phyloP scores from a whole-genome alignment of 169 alveolate genomes.

The Babesia bovis region DNA sequence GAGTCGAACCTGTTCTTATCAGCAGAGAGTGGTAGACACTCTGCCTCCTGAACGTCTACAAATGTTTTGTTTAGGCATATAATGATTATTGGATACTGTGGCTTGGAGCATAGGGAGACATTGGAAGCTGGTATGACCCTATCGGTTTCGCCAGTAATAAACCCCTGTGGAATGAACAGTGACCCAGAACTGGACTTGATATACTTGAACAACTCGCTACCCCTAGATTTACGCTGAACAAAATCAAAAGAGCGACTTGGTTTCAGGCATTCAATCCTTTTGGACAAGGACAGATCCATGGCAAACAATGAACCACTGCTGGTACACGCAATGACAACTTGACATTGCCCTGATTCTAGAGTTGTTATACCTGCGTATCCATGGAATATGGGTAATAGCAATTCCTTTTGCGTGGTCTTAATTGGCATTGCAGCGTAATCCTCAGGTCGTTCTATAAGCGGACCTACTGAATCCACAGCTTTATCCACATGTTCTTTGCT shows the following conservation, averaged over 20 bases:
- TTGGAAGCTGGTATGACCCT: background rate
- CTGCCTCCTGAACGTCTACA: conserved; percentile 21
- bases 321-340: conserved; percentile 11
- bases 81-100: background rate
- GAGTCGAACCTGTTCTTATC: conserved; percentile 16
- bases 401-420: conserved; percentile 23
- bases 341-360: background rate
- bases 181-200: background rate
- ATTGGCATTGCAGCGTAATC: conserved; percentile 30
- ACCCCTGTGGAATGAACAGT: conserved; percentile 6
- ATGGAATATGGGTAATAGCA: conserved; percentile 34
- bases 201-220: conserved; percentile 11
- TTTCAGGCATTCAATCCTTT: background rate
- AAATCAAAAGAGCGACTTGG: background rate
- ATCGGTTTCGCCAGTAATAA: conserved; percentile 9
- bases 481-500: background rate
- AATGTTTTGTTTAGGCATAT: background rate
- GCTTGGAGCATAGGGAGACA: background rate
- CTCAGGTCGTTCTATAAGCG: conserved; percentile 42
- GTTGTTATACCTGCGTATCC: conserved; percentile 56
- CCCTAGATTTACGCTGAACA: background rate
- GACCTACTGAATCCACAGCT: conserved; percentile 40
- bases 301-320: conserved; percentile 30
- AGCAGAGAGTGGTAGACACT: background rate
- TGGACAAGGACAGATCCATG: background rate